phyloP scores from a whole-genome alignment of 345 rosid genomes.

The Hibiscus trionum region DNA sequence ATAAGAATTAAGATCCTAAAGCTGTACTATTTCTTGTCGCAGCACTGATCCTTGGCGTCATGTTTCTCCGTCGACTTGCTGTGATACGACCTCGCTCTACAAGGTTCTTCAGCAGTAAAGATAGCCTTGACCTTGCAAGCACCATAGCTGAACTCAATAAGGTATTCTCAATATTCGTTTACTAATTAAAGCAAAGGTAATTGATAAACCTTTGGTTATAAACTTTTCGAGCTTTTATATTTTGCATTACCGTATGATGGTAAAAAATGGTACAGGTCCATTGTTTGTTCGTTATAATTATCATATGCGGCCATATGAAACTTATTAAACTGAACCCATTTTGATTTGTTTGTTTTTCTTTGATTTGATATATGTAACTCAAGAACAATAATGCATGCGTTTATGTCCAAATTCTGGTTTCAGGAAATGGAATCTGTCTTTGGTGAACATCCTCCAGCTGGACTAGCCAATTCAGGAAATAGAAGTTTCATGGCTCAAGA shows the following conservation, averaged over 20 bases:
- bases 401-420: constrained; percentile 9
- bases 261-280: not conserved
- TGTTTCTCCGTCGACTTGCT: constrained; percentile 40
- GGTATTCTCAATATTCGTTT: constrained; percentile 16
- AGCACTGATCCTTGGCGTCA: constrained; percentile 12
- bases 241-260: not conserved
- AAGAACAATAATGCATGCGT: not conserved
- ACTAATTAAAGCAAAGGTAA: not conserved
- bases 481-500: constrained; percentile 20
- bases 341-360: not conserved
- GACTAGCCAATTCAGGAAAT: constrained; percentile 29
- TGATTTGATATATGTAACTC: not conserved
- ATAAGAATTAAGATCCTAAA: not conserved
- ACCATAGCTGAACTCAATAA: constrained; percentile 45
- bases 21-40: not conserved
- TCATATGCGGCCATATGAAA: not conserved
- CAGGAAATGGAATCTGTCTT: constrained; percentile 84
- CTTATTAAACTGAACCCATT: not conserved
- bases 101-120: constrained; percentile 30
- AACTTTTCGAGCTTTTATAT: not conserved
- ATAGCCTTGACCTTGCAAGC: constrained; percentile 20
- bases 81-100: constrained; percentile 18
- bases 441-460: constrained; percentile 60
- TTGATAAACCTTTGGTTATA: not conserved
- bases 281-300: not conserved